Conservation (phyloP, 192 early-diverging fungal species). For the Rhizoclosmatium globosum region DNA sequence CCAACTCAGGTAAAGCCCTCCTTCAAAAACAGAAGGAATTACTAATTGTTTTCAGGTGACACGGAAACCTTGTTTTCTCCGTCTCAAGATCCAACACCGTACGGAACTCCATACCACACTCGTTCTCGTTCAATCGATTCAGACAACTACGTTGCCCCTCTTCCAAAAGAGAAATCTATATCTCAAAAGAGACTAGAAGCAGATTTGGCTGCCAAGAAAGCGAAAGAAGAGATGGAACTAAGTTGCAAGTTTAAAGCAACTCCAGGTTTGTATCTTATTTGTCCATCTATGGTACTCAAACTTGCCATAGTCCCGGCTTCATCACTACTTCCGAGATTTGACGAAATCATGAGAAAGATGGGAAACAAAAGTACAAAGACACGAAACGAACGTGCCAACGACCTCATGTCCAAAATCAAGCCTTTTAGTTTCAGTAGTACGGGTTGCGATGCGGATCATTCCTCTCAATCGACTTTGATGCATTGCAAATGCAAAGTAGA, state of each 20-base stretch:
- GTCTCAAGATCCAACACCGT: background rate
- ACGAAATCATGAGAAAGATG: constrained; percentile 41
- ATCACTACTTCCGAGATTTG: constrained; percentile 32
- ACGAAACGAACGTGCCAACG: constrained; percentile 7
- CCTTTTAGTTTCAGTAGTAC: constrained; percentile 42
- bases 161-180: constrained; percentile 18
- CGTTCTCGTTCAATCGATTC: constrained; percentile 9
- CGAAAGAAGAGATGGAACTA: constrained; percentile 9
- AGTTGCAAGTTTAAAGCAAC: constrained; percentile 1
- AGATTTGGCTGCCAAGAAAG: background rate
- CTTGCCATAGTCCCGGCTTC: constrained; percentile 28
- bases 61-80: constrained; percentile 16
- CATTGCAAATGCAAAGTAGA: constrained; percentile 33
- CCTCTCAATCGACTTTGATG: background rate
- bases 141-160: background rate
- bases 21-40: background rate
- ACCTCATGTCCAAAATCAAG: constrained; percentile 28
- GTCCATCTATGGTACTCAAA: background rate
- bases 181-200: constrained; percentile 25
- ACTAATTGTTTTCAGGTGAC: background rate
- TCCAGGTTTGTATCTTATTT: background rate
- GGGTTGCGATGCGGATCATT: constrained; percentile 13
- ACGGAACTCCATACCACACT: constrained; percentile 16
- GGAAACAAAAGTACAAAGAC: constrained; percentile 30
- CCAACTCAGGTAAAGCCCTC: background rate